Percentiles rank a stretch among this genome's conserved stretches.
Evolutionary conservation across 2,329 filamentous ascomycete species (phyloP).

Genomic region (Stylonectria norvegica): DNA sequence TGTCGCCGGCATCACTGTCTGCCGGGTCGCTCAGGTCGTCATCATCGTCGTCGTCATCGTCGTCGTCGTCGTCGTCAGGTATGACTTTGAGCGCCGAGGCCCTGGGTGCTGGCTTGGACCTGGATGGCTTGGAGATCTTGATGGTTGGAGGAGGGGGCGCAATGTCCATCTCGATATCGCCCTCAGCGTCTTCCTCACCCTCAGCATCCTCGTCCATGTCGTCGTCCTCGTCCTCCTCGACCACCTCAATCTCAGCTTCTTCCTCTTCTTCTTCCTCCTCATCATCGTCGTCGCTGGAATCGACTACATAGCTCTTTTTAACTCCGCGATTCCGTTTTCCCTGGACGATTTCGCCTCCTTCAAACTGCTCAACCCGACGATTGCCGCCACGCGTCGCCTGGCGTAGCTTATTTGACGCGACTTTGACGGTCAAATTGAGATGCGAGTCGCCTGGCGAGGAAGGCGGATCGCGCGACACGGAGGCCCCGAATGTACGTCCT

Average conservation of each 20-base stretch:
- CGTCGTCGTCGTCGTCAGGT: constrained; percentile 44
- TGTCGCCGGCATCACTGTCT: constrained; percentile 45
- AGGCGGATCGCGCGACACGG: constrained; percentile 42
- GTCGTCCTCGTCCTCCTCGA: constrained; percentile 41
- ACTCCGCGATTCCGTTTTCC: constrained; percentile 52
- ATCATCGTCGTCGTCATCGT: constrained; percentile 50
- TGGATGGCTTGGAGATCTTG: constrained; percentile 45
- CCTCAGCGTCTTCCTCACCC: constrained; percentile 35
- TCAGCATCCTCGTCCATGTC: constrained; percentile 36
- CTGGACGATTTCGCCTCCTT: constrained; percentile 45
- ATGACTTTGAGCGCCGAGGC: constrained; percentile 32
- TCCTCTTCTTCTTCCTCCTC: constrained; percentile 40
- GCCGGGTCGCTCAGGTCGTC: constrained; percentile 54
- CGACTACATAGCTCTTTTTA: constrained; percentile 60
- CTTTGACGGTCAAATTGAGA: constrained; percentile 48
- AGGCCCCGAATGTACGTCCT: constrained; percentile 43
- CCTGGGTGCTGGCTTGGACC: constrained; percentile 34
- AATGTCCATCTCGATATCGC: constrained; percentile 33
- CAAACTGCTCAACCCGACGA: constrained; percentile 38
- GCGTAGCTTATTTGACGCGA: constrained; percentile 49
- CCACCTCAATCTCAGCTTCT: constrained; percentile 36
- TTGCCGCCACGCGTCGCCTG: constrained; percentile 44
- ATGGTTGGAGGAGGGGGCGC: constrained; percentile 40
- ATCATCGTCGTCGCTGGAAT: constrained; percentile 49
- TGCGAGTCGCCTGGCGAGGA: constrained; percentile 48